Evolutionary conservation across 805 yeast genomes (phyloP).

Genomic region (Nadsonia fulvescens): DNA sequence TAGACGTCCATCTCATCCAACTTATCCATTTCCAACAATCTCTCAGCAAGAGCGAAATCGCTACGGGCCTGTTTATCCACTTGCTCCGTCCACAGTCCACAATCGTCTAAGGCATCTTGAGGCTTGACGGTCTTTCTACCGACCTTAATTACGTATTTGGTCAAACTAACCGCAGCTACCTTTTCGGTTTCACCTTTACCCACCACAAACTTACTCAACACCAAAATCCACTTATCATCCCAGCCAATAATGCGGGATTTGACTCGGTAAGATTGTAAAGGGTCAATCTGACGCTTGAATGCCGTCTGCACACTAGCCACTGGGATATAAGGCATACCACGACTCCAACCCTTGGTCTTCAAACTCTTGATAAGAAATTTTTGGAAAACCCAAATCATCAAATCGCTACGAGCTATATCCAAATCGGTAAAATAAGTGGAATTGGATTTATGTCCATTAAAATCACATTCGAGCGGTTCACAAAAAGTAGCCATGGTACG

Average conservation of each 20-base stretch:
- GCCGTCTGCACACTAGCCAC: constrained; percentile 53
- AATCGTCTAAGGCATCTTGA: constrained; percentile 31
- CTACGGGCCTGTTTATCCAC: constrained; percentile 10
- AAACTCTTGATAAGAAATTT: constrained; percentile 30
- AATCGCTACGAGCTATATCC: constrained; percentile 58
- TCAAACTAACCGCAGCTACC: constrained; percentile 40
- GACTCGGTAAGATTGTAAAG: constrained; percentile 41
- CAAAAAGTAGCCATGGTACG: constrained; percentile 33
- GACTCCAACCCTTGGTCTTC: constrained; percentile 27
- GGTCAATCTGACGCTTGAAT: constrained; percentile 56
- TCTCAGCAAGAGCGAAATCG: constrained; percentile 13
- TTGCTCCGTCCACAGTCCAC: constrained; percentile 38
- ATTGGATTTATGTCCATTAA: constrained; percentile 75
- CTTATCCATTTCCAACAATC: constrained; percentile 11
- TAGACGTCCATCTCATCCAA: too few relatives aligned
- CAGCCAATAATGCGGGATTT: constrained; percentile 51
- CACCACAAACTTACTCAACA: constrained; percentile 42
- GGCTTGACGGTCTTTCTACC: constrained; percentile 66
- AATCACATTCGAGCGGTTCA: constrained; percentile 67
- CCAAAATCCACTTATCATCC: constrained; percentile 77
- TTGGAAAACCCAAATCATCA: constrained; percentile 39
- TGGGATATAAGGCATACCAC: too few relatives aligned
- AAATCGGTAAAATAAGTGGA: constrained; percentile 69
- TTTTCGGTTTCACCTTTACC: constrained; percentile 17
- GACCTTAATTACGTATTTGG: constrained; percentile 68